phyloP scores from a whole-genome alignment of 768 basidiomycete species.

The Amanita pallidorosea region DNA sequence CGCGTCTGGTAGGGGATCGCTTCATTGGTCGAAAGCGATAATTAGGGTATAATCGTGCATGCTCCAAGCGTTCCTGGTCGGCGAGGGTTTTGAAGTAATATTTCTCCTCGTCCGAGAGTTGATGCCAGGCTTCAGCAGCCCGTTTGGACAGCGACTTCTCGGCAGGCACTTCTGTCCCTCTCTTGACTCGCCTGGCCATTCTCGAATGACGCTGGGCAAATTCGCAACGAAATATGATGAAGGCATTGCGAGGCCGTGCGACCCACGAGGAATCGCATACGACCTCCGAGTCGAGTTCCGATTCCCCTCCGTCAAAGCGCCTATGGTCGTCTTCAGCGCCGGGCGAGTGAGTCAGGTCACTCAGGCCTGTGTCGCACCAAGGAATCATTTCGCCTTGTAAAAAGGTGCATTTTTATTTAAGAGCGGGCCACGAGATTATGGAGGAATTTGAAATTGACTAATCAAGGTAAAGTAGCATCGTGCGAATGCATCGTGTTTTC shows the following conservation, averaged over 20 bases:
- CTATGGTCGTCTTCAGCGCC: not conserved
- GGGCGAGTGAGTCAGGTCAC: not conserved
- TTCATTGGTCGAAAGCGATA: conserved; percentile 56
- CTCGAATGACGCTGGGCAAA: conserved; percentile 38
- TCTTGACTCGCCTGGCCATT: conserved; percentile 21
- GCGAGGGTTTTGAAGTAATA: conserved; percentile 43
- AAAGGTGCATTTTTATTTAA: not conserved
- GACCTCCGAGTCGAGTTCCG: not conserved
- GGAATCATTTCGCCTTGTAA: not conserved
- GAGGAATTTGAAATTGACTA: conserved; percentile 54
- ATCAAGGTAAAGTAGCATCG: not conserved
- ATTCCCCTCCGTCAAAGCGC: not conserved
- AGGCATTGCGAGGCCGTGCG: conserved; percentile 58
- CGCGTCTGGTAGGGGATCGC: conserved; percentile 1
- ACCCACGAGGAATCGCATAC: conserved; percentile 45
- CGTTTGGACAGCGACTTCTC: conserved; percentile 64
- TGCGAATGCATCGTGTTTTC: not conserved
- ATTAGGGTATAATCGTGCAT: conserved; percentile 45
- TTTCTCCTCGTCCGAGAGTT: conserved; percentile 36
- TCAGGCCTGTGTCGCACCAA: not conserved
- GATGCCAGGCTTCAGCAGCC: conserved; percentile 67
- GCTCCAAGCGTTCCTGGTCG: conserved; percentile 42
- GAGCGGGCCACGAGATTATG: conserved; percentile 50
- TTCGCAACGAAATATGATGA: conserved; percentile 66
- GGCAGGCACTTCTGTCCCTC: conserved; percentile 20